These are phyloP conservation scores for Spergularia marina DNA, from an alignment of 148 eudicot genomes.

Conservation along the genomic window DNA sequence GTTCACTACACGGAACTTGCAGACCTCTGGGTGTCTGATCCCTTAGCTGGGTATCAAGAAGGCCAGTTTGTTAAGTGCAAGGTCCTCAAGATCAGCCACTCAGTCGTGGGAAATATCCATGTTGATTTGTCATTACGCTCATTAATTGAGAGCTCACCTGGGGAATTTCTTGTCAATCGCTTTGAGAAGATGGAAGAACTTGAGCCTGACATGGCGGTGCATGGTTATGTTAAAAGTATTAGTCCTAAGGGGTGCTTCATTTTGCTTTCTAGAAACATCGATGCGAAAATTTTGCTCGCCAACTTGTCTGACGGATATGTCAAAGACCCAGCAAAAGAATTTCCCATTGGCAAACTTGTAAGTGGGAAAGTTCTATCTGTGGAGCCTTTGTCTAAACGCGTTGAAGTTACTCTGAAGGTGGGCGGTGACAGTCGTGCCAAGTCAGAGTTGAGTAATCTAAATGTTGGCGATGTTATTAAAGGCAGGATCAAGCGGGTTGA, in stretches of 20 bases:
- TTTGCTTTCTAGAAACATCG: constrained; percentile 72
- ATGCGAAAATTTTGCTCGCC: constrained; percentile 67
- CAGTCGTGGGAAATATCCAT: constrained; percentile 58
- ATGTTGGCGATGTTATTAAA: constrained; percentile 60
- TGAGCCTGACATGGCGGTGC: constrained; percentile 62
- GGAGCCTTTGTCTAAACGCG: constrained; percentile 82
- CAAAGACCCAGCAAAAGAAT: constrained; percentile 67
- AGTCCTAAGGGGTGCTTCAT: constrained; percentile 81
- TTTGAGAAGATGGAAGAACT: constrained; percentile 66
- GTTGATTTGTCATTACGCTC: constrained; percentile 77
- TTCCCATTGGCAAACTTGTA: constrained; percentile 80
- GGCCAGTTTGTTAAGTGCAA: constrained; percentile 87
- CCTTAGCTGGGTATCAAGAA: constrained; percentile 65
- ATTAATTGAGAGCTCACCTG: constrained; percentile 27
- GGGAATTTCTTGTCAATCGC: constrained; percentile 31
- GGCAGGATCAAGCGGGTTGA: constrained; percentile 81
- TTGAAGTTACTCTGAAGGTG: constrained; percentile 80
- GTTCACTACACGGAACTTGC: constrained; percentile 82
- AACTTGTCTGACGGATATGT: constrained; percentile 83
- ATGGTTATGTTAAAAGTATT: constrained; percentile 90
- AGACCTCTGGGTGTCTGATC: constrained; percentile 56
- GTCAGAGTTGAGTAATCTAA: constrained; percentile 39
- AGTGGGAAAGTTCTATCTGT: constrained; percentile 78
- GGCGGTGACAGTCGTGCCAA: constrained; percentile 34
- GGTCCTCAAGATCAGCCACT: constrained; percentile 61